Evolutionary conservation across 176 grass and related monocot species (phyloP).

Genomic region (Eleusine coracana): DNA sequence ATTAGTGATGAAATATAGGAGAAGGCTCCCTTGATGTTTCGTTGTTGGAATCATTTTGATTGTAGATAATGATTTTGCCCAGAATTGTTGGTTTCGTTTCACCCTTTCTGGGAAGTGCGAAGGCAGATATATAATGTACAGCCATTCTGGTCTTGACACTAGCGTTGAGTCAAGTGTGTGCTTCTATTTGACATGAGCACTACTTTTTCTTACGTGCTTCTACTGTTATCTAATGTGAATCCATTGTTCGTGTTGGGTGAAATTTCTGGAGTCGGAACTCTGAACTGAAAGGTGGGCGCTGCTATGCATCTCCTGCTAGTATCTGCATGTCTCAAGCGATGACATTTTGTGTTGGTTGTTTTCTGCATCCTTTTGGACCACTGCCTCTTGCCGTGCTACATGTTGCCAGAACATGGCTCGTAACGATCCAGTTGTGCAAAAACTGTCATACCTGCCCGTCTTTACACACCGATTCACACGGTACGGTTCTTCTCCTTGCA

Average conservation of each 20-base stretch:
- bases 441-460: neutral
- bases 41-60: slow-evolving; percentile 53
- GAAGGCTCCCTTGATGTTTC: slow-evolving; percentile 35
- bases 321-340: slow-evolving; percentile 10
- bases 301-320: slow-evolving; percentile 14
- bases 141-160: slow-evolving; percentile 42
- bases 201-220: neutral
- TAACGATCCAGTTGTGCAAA: slow-evolving; percentile 11
- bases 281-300: slow-evolving; percentile 24
- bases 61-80: slow-evolving; percentile 70
- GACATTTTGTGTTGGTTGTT: slow-evolving; percentile 9
- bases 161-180: slow-evolving; percentile 8
- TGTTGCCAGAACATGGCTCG: neutral
- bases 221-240: neutral
- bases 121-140: slow-evolving; percentile 49
- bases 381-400: slow-evolving; percentile 10
- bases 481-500: neutral
- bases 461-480: neutral
- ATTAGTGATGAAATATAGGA: slow-evolving; percentile 43
- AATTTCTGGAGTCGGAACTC: neutral
- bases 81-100: slow-evolving; percentile 38
- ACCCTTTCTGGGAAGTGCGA: slow-evolving; percentile 41
- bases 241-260: neutral
- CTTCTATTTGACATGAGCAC: slow-evolving; percentile 24
- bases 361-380: slow-evolving; percentile 23